Conservation (phyloP, 768 basidiomycete genomes). For the Mycena vitilis region DNA sequence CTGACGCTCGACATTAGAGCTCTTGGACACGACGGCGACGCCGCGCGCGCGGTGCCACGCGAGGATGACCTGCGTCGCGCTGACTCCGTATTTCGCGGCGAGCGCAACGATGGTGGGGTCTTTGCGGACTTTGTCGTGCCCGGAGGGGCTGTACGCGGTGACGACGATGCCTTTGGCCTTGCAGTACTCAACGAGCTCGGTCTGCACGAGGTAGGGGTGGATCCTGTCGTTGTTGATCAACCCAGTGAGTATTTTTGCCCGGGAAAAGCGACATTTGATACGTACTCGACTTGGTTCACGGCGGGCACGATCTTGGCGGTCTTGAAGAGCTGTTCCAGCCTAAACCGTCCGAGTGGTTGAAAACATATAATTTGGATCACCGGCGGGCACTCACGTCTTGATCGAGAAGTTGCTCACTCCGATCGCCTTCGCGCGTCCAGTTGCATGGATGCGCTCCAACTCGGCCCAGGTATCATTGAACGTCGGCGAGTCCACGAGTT, state of each 20-base stretch:
- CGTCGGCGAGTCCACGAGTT: conserved; percentile 44
- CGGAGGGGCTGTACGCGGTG: conserved; percentile 63
- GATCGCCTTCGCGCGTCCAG: conserved; percentile 61
- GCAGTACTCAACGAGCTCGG: conserved; percentile 59
- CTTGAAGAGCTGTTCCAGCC: conserved; percentile 53
- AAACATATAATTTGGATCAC: background rate
- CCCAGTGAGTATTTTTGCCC: background rate
- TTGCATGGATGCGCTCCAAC: conserved; percentile 61
- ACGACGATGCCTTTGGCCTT: conserved; percentile 60
- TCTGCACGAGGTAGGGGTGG: conserved; percentile 63
- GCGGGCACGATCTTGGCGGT: conserved; percentile 58
- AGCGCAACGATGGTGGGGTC: conserved; percentile 59
- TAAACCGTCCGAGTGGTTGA: conserved; percentile 24
- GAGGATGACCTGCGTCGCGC: conserved; percentile 60
- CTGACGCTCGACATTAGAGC: conserved; percentile 57
- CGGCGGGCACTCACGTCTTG: conserved; percentile 54
- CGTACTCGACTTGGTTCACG: conserved; percentile 62
- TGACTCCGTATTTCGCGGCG: conserved; percentile 59
- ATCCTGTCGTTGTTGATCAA: conserved; percentile 43
- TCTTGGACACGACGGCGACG: conserved; percentile 60
- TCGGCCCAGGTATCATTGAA: conserved; percentile 62
- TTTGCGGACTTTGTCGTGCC: conserved; percentile 55
- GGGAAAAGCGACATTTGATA: background rate
- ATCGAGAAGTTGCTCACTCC: conserved; percentile 73
- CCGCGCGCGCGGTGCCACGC: conserved; percentile 65